Evolutionary conservation across 1,139 yeast species (phyloP).

Genomic region (Hemisphaericaspora subhashii): DNA sequence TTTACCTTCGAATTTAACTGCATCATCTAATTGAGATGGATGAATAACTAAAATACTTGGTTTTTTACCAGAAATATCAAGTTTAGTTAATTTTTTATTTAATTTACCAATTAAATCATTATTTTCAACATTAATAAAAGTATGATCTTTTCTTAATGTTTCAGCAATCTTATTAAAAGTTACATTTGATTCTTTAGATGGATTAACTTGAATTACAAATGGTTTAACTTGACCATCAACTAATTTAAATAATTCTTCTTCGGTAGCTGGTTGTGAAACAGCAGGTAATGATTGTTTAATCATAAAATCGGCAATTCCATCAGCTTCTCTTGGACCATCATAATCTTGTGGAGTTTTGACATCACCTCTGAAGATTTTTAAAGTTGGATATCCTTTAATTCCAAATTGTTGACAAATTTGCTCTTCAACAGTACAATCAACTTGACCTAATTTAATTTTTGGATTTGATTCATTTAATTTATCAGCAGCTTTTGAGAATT

Average conservation of each 20-base stretch:
- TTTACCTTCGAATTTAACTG: constrained; percentile 23
- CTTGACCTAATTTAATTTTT: constrained; percentile 78
- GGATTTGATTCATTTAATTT: constrained; percentile 55
- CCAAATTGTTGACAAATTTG: constrained; percentile 75
- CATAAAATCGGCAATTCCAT: constrained; percentile 78
- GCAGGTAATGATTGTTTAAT: constrained; percentile 80
- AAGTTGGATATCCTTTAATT: constrained; percentile 88
- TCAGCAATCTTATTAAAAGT: constrained; percentile 58
- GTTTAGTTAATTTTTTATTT: constrained; percentile 22
- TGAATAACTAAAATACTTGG: constrained; percentile 38
- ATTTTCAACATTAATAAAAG: constrained; percentile 59
- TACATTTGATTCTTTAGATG: constrained; percentile 38
- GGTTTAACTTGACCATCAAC: constrained; percentile 50
- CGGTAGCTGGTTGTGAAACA: constrained; percentile 54
- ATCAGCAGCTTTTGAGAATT: constrained; percentile 84
- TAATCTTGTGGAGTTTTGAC: constrained; percentile 56
- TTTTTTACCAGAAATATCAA: constrained; percentile 22
- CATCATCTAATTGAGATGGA: constrained; percentile 36
- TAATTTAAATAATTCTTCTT: constrained; percentile 51
- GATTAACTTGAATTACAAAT: constrained; percentile 53
- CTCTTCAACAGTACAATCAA: constrained; percentile 88
- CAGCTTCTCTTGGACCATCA: constrained; percentile 82
- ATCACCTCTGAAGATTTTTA: constrained; percentile 77
- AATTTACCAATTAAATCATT: constrained; percentile 29
- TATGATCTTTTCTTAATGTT: constrained; percentile 56